Evolutionary conservation across 306 rosid species (phyloP), one percentile per base, ranked within the genome.

Genomic region (Dalbergia oliveri): DNA sequence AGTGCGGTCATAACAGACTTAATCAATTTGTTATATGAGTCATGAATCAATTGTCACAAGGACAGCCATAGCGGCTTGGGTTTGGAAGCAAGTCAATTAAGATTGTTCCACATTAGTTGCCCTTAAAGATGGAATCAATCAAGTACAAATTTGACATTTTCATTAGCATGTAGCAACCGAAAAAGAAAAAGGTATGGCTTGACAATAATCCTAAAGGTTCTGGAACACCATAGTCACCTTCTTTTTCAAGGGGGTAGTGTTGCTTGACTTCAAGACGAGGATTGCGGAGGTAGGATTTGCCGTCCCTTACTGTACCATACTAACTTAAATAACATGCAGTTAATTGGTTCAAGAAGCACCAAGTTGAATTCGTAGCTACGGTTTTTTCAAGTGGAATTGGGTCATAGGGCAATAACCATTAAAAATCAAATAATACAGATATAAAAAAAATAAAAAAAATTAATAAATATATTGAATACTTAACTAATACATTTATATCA

Each of bases 81-180:
- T 11, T 26, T 26, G n/a, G 66, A 23, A 23, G 9, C 45, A 75
- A 47, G 61, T 62, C 31, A 26, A 26, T 26, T 18, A 75, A 75
- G 19, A 45, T 50, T 8, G 12, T 33, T 41, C 44, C 39, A 59
- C 9, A 68, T 68, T 15, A 14, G 66, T n/a, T 19, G n/a, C 47
- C 72, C 8, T 5, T 14, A 4, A 15, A 19, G 5, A 61, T 37
- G 49, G 58, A 16, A 50, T 62, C 51, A 63, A 64, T 54, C 62
- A 31, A 53, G 35, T 72, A 72, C 31, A 8, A 15, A 18, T 72
- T 82, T 71, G 86, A 65, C 79, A 77, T 71, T 65, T 71, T 45
- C 26, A 34, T 64, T 7, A 62, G 9, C 51, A 61, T 47, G 19
- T 33, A 44, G 13, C 54, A 44, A 16, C 68, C 9, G 4, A 9